These are phyloP conservation scores for Climacium dendroides DNA, from an alignment of 225 moss, liverwort and hornwort genomes.

Conservation along the genomic window DNA sequence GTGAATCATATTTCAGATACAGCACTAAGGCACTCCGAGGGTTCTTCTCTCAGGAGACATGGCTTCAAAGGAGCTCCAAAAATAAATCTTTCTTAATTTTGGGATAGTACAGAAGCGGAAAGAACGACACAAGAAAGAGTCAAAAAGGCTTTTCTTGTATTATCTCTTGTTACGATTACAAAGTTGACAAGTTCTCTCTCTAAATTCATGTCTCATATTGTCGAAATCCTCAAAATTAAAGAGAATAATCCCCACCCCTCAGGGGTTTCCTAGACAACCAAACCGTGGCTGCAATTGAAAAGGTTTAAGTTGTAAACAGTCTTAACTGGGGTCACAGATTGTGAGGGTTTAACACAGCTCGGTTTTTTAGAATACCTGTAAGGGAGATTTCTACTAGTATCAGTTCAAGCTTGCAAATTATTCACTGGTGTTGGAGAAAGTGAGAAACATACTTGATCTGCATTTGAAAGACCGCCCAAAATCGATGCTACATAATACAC, in stretches of 20 bases:
- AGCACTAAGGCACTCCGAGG: neutral
- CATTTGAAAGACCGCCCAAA: slow-evolving; percentile 40
- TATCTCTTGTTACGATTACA: neutral
- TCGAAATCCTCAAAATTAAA: neutral
- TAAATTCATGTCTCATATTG: neutral
- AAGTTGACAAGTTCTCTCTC: neutral
- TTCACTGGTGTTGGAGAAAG: neutral
- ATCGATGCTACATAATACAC: slow-evolving; percentile 37
- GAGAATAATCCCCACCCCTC: neutral
- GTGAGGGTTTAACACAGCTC: neutral
- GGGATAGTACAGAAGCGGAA: neutral
- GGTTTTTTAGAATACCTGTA: neutral
- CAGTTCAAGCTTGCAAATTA: neutral
- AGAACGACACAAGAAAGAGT: neutral
- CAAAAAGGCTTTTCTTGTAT: neutral
- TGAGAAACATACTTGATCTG: slow-evolving; percentile 28
- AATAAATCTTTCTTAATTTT: neutral
- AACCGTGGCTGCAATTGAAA: neutral
- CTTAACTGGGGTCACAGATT: neutral
- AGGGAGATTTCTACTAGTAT: no score
- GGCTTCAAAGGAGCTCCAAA: neutral
- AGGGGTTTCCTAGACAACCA: no score
- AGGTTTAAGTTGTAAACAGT: neutral
- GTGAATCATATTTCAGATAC: neutral
- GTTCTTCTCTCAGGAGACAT: neutral